Evolutionary conservation across 441 rosid genomes (phyloP).

Genomic region (Euphorbia celastroides): DNA sequence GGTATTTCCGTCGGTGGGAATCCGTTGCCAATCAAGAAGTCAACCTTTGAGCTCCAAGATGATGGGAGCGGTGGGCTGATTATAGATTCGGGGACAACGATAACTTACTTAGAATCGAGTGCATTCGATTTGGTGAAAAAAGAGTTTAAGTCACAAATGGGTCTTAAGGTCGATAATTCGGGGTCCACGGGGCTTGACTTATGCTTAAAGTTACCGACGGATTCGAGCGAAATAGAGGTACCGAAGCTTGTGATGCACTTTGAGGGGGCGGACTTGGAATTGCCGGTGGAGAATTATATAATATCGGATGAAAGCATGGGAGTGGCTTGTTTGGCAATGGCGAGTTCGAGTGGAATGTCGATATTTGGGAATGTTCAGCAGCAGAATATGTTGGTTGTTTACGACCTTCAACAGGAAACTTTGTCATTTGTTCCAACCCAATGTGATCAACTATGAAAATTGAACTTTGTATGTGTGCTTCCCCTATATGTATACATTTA

Average conservation of each 20-base stretch:
- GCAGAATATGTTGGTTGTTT: constrained; percentile 64
- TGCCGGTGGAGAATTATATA: constrained; percentile 81
- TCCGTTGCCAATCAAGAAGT: constrained; percentile 37
- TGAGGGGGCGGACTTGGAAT: constrained; percentile 64
- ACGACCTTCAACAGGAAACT: constrained; percentile 66
- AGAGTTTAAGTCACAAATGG: constrained; percentile 40
- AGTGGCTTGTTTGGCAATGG: constrained; percentile 81
- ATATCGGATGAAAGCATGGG: constrained; percentile 54
- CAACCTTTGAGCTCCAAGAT: constrained; percentile 43
- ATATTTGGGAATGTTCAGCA: constrained; percentile 91
- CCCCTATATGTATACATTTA: no score
- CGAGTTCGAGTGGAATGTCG: constrained; percentile 69
- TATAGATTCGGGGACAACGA: constrained; percentile 71
- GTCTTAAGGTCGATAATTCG: constrained; percentile 45
- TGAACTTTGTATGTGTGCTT: no score
- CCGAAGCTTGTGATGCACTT: constrained; percentile 76
- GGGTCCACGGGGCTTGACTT: constrained; percentile 68
- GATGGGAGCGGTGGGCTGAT: constrained; percentile 65
- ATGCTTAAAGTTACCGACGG: constrained; percentile 61
- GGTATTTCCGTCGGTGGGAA: constrained; percentile 55
- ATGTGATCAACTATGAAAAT: constrained; percentile 43
- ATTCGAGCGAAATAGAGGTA: constrained; percentile 32
- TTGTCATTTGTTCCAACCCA: constrained; percentile 61
- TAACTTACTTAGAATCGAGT: constrained; percentile 43
- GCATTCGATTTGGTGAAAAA: constrained; percentile 41